Percentiles rank a stretch among this genome's conserved stretches.
Evolutionary conservation across 1,284 basidiomycete species (phyloP).

Genomic region (Termitomyces sp.): DNA sequence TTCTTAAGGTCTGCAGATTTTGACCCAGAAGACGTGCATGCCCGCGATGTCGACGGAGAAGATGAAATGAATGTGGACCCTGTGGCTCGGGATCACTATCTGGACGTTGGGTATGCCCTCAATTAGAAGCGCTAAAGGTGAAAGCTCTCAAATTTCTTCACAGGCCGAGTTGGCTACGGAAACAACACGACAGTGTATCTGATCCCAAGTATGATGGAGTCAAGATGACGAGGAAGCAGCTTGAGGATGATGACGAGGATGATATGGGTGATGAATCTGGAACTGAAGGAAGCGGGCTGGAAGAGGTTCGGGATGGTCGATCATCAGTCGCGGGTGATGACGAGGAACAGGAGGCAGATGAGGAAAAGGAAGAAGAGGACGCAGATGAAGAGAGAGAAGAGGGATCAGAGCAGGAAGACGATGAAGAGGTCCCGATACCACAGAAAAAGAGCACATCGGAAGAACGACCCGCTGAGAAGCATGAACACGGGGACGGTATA

Average conservation of each 20-base stretch:
- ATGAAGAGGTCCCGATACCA: slow-evolving; percentile 4
- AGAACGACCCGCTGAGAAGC: slow-evolving; percentile 45
- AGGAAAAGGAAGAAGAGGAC: neutral
- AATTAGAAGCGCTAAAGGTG: neutral
- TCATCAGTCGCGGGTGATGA: slow-evolving; percentile 23
- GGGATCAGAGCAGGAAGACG: neutral
- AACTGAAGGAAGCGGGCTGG: slow-evolving; percentile 24
- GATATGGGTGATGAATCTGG: slow-evolving; percentile 24
- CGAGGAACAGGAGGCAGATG: slow-evolving; percentile 22
- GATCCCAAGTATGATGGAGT: slow-evolving; percentile 77
- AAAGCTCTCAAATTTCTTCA: slow-evolving; percentile 12
- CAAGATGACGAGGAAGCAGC: slow-evolving; percentile 56
- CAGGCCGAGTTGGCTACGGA: slow-evolving; percentile 68
- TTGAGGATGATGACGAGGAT: slow-evolving; percentile 36
- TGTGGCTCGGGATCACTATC: slow-evolving; percentile 69
- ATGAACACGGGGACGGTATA: slow-evolving; percentile 54
- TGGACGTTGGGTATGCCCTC: slow-evolving; percentile 70
- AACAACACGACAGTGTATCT: slow-evolving; percentile 51
- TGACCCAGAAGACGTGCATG: slow-evolving; percentile 69
- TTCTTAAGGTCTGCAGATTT: slow-evolving; percentile 44
- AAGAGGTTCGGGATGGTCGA: slow-evolving; percentile 21
- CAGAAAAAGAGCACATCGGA: slow-evolving; percentile 14
- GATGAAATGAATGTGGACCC: slow-evolving; percentile 21
- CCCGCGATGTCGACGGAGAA: slow-evolving; percentile 26
- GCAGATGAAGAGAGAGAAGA: neutral